Conservation (phyloP, 2,329 filamentous ascomycete genomes). For the Mycosphaerelloides madeirae region DNA sequence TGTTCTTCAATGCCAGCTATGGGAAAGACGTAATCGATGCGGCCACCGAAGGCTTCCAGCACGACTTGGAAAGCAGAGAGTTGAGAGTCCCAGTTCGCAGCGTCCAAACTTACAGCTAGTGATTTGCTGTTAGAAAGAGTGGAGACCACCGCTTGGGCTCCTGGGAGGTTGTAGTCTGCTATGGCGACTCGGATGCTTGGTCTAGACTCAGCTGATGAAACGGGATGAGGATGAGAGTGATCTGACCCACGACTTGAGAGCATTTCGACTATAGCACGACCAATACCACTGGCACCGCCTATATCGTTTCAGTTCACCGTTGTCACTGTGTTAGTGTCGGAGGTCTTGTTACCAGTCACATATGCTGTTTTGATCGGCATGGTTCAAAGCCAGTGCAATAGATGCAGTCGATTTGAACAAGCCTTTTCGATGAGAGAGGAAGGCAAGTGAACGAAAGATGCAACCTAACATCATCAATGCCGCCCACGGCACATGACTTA, state of each 20-base stretch:
- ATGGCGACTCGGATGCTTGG: constrained; percentile 48
- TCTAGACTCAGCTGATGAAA: neutral
- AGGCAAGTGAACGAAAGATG: no score
- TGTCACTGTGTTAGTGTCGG: no score
- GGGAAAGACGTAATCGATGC: constrained; percentile 40
- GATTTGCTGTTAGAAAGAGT: constrained; percentile 14
- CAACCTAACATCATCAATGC: no score
- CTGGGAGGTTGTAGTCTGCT: constrained; percentile 35
- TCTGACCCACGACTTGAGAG: constrained; percentile 26
- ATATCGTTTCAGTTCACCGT: neutral
- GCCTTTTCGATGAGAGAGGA: neutral
- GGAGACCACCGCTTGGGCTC: constrained; percentile 25
- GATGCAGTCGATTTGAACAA: no score
- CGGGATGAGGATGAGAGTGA: neutral
- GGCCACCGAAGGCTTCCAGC: constrained; percentile 28
- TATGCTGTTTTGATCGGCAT: constrained; percentile 3
- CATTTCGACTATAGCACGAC: constrained; percentile 29
- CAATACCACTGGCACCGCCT: constrained; percentile 33
- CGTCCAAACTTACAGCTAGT: constrained; percentile 30
- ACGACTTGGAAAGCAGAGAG: constrained; percentile 35
- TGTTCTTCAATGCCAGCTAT: constrained; percentile 38
- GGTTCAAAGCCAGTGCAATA: neutral
- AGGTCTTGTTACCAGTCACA: constrained; percentile 5
- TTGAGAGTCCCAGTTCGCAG: constrained; percentile 37
- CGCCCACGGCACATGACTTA: no score